Base-by-base conservation (phyloP, 2,329 filamentous ascomycete species). In the Dothidotthia symphoricarpi region DNA sequence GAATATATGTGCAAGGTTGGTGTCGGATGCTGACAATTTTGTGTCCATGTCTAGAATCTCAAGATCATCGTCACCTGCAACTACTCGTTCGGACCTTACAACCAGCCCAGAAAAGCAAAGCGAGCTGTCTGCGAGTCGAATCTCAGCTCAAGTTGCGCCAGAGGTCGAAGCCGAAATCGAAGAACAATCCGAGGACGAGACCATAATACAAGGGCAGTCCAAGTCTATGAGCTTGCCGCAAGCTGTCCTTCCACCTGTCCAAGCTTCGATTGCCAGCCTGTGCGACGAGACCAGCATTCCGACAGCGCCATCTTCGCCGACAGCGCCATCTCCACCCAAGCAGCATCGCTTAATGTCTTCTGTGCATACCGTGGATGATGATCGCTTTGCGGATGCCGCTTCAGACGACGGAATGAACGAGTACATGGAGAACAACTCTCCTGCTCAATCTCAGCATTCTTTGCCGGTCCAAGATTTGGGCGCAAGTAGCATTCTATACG, bases 1-100 rank as follows among this genome's bases (percentile, higher is more conserved):
- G 12, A 77, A 77, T 34, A 77, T 88, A 22, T 76, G 78, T 15
- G 83, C 81, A 11, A 78, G 76, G 47, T 63, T 87, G 17, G 80
- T 86, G 27, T 83, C 82, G 3, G 82, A 87, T 50, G 78, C 81
- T 13, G 81, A 80, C 31, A 75, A 81, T 26, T 85, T 86, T 41
- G 78, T 81, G 3, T 74, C 74, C 8, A 63, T 84, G 26, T 75
- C 76, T 9, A 74, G 74, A 28, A 78, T 78, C 3, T 76, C 80
- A 2, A 77, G 79, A 2, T 68, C 79, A 49, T 75, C 75, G 5
- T 83, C 81, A 1, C 81, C 83, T 2, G 66, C 69, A 5, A 70
- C 73, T 41, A 71, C 72, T 4, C 69, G 68, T 32, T 79, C 77
- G 2, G 54, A 63, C 15, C 28, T 51, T 9, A 59, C 58, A 3